Evolutionary conservation across 441 rosid species (phyloP), one percentile per base, ranked within the genome.

Genomic region (Pelargonium citronellum): DNA sequence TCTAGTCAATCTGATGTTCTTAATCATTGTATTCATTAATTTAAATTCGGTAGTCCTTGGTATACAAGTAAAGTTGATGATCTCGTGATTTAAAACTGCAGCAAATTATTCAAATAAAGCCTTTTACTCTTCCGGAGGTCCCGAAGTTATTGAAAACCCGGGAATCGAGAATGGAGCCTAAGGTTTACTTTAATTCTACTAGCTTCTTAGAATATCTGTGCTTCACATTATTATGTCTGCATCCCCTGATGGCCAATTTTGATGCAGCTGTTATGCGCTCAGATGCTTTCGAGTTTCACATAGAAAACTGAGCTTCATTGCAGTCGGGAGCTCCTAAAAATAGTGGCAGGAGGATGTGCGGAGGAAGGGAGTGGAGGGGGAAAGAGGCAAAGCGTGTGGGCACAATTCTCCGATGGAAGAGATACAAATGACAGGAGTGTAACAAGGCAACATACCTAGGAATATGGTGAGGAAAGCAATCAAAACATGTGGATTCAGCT

Each of bases 401-500:
- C 77, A 0, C 90, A 87, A 71, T 85, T 80, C 69, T 84, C 89
- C 10, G 89, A 84, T 17, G 87, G 91, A 27, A 87, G 84, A 57
- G 91, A 83, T 34, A 85, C 89, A 10, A 81, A 81, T 37, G 82
- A 81, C 71, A 69, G 82, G 71, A 80, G 85, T 39, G 78, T 74
- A n/a, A n/a, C n/a, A n/a, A n/a, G n/a, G n/a, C n/a, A n/a, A n/a
- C n/a, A n/a, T n/a, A n/a, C n/a, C n/a, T n/a, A n/a, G n/a, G n/a
- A n/a, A n/a, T n/a, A n/a, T n/a, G 88, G 84, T 46, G 87, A 79
- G 37, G 88, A 86, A 71, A 88, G 91, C 77, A 86, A 89, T 64
- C 88, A 83, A 55, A 91, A 94, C 3, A 91, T 89, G 13, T 91
- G 96, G 98, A 91, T 79, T 0, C 96, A 92, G 68, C 87, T 87